These are phyloP conservation scores for Metroxylon sagu DNA, from an alignment of 176 grass and related monocot genomes.

Conservation along the genomic window DNA sequence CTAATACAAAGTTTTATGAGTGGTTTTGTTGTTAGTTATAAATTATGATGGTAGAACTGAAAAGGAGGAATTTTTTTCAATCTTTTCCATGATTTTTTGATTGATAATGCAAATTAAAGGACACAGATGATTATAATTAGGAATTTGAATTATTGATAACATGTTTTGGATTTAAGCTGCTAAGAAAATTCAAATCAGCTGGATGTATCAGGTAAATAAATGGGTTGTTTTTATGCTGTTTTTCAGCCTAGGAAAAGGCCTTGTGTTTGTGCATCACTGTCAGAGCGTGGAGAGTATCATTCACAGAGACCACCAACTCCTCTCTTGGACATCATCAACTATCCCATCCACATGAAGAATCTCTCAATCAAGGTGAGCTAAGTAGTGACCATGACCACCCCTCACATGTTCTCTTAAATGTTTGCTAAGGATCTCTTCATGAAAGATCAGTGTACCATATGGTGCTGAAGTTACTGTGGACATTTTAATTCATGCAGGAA, in stretches of 20 bases:
- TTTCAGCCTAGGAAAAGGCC: constrained; percentile 38
- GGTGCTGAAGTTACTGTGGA: neutral
- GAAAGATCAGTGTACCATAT: neutral
- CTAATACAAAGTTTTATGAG: too few relatives aligned
- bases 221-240: neutral
- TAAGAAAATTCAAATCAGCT: too few relatives aligned
- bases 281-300: constrained; percentile 66
- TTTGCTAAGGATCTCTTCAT: neutral
- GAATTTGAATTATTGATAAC: too few relatives aligned
- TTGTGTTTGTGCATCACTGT: constrained; percentile 48
- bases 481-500: constrained; percentile 27
- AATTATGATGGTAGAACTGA: too few relatives aligned
- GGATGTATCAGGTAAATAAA: too few relatives aligned
- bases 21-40: too few relatives aligned
- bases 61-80: too few relatives aligned
- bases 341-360: constrained; percentile 97
- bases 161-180: too few relatives aligned
- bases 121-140: too few relatives aligned
- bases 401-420: constrained; percentile 27
- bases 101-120: too few relatives aligned
- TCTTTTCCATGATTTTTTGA: too few relatives aligned
- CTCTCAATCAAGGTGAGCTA: constrained; percentile 52
- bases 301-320: constrained; percentile 79
- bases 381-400: too few relatives aligned
- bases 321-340: constrained; percentile 90